Evolutionary conservation across 1,284 basidiomycete genomes (phyloP).

Genomic region (Microbotryum lychnidis-dioicae): DNA sequence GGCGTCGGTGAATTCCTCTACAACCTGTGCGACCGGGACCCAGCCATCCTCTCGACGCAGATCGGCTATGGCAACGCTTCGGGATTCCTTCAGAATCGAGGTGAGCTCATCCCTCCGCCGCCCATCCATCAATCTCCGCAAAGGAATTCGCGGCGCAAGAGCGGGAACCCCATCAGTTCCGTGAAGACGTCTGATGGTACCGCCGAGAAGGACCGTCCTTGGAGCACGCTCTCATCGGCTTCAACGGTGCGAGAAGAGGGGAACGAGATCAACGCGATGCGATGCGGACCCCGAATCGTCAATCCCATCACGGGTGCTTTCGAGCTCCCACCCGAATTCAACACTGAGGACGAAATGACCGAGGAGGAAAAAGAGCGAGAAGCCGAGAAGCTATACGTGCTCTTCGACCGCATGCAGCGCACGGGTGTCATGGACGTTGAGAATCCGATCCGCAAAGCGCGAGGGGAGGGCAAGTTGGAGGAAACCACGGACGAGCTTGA

Average conservation of each 20-base stretch:
- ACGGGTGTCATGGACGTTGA: conserved; percentile 44
- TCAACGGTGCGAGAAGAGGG: too few species aligned
- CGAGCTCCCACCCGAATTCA: conserved; percentile 40
- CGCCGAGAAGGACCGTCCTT: neutral
- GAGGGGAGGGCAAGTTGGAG: conserved; percentile 28
- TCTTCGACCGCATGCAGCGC: conserved; percentile 78
- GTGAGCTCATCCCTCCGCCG: conserved; percentile 51
- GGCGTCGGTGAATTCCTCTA: conserved; percentile 77
- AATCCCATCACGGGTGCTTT: conserved; percentile 72
- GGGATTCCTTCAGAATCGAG: conserved; percentile 81
- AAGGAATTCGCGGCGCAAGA: too few species aligned
- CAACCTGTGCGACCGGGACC: conserved; percentile 66
- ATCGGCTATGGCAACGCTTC: conserved; percentile 89
- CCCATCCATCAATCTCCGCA: neutral
- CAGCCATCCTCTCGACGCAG: conserved; percentile 57
- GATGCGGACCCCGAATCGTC: conserved; percentile 40
- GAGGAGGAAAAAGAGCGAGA: conserved; percentile 86
- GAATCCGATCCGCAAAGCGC: conserved; percentile 33
- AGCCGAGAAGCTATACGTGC: conserved; percentile 76
- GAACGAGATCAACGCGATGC: too few species aligned
- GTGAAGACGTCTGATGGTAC: too few species aligned
- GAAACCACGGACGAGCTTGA: conserved; percentile 41
- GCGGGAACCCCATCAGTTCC: too few species aligned
- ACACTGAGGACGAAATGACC: conserved; percentile 52
- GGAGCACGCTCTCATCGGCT: neutral